Conservation (phyloP, 169 alveolate genomes). For the Cryptosporidium tyzzeri region DNA sequence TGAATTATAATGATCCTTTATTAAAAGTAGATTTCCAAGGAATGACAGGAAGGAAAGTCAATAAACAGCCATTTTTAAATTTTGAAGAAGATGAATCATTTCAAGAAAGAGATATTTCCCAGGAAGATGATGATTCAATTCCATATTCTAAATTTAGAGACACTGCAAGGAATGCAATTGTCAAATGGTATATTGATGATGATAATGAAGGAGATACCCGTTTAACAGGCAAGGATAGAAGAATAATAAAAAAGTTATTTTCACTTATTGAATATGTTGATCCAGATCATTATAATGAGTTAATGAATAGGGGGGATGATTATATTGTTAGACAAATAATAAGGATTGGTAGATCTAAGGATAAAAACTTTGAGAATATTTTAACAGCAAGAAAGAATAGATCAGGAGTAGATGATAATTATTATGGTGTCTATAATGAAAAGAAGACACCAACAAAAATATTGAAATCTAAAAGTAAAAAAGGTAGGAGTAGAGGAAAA, state of each 20-base stretch:
- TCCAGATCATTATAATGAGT: slow-evolving; percentile 38
- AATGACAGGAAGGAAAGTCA: slow-evolving; percentile 38
- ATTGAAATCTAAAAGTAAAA: neutral
- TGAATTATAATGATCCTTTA: neutral
- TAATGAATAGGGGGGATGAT: slow-evolving; percentile 40
- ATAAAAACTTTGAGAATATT: slow-evolving; percentile 20
- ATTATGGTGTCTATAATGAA: slow-evolving; percentile 5
- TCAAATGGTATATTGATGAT: slow-evolving; percentile 56
- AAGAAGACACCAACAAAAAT: neutral
- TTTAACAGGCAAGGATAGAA: slow-evolving; percentile 59
- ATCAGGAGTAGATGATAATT: neutral
- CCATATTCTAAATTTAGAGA: slow-evolving; percentile 51
- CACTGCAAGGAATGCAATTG: slow-evolving; percentile 45
- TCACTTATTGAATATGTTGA: slow-evolving; percentile 17
- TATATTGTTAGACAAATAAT: slow-evolving; percentile 46
- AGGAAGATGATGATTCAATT: slow-evolving; percentile 2
- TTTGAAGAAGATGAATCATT: slow-evolving; percentile 23
- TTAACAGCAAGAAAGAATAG: slow-evolving; percentile 29
- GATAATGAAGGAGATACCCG: slow-evolving; percentile 22
- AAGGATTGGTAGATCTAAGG: slow-evolving; percentile 36
- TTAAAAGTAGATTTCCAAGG: slow-evolving; percentile 51
- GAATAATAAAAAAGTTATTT: slow-evolving; percentile 24
- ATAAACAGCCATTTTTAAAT: slow-evolving; percentile 17
- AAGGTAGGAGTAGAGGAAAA: neutral
- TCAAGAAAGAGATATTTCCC: slow-evolving; percentile 4